phyloP scores from a whole-genome alignment of 2,329 filamentous ascomycete genomes.

The Diaporthe sp. region DNA sequence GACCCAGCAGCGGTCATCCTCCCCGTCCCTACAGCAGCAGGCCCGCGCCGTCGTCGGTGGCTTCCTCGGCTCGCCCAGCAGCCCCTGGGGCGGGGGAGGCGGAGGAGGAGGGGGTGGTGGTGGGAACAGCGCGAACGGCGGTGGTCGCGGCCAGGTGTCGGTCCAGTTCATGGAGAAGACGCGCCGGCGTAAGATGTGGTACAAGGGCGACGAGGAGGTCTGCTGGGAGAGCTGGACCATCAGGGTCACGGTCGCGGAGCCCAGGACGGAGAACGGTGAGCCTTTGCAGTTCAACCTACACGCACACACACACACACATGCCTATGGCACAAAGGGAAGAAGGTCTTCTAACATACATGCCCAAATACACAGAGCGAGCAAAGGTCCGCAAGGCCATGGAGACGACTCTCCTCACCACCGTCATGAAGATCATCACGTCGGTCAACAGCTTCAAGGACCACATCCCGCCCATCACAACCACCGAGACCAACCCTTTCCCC shows the following conservation, averaged over 20 bases:
- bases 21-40: conserved; percentile 43
- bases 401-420: conserved; percentile 86
- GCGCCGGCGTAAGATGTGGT: conserved; percentile 80
- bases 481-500: conserved; percentile 92
- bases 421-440: conserved; percentile 89
- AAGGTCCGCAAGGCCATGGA: conserved; percentile 95
- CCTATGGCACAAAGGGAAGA: background rate
- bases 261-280: conserved; percentile 88
- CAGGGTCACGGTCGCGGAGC: conserved; percentile 92
- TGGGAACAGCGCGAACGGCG: conserved; percentile 42
- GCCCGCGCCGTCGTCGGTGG: conserved; percentile 37
- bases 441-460: conserved; percentile 94
- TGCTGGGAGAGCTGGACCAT: conserved; percentile 98
- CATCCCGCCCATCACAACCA: conserved; percentile 96
- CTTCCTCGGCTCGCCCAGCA: conserved; percentile 24
- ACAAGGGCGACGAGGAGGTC: conserved; percentile 88
- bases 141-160: conserved; percentile 82
- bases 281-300: conserved; percentile 30
- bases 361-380: conserved; percentile 74
- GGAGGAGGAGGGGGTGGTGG: conserved; percentile 30
- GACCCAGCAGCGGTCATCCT: conserved; percentile 46
- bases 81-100: conserved; percentile 15
- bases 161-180: conserved; percentile 97
- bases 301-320: background rate
- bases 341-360: background rate